Evolutionary conservation across 2,329 filamentous ascomycete genomes (phyloP).

Genomic region (Colletotrichum sidae): DNA sequence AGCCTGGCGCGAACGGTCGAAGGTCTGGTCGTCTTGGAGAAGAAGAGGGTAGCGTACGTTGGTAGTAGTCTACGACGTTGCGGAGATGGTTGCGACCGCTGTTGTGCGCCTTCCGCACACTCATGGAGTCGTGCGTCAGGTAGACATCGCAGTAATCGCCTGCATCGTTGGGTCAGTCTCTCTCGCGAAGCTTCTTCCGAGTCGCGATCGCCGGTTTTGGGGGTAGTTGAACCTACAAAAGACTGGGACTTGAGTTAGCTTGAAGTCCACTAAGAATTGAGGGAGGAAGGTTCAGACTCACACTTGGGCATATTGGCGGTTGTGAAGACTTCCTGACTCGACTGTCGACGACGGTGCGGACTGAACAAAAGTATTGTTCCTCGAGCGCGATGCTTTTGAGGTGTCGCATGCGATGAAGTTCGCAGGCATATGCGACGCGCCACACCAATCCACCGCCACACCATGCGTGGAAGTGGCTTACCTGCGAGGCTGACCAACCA

Average conservation of each 20-base stretch:
- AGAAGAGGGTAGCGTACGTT: slow-evolving; percentile 68
- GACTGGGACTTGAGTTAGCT: slow-evolving; percentile 61
- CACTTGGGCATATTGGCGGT: slow-evolving; percentile 83
- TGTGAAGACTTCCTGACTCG: neutral
- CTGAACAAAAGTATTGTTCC: slow-evolving; percentile 21
- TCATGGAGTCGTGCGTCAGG: slow-evolving; percentile 99
- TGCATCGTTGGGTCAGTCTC: slow-evolving; percentile 45
- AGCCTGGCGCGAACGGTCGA: slow-evolving; percentile 5
- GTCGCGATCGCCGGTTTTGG: slow-evolving; percentile 6
- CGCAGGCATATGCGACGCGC: slow-evolving; percentile 6
- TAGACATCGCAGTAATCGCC: slow-evolving; percentile 99
- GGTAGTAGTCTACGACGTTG: slow-evolving; percentile 98
- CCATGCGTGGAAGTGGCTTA: slow-evolving; percentile 17
- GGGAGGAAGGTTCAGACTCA: slow-evolving; percentile 60
- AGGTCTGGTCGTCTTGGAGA: neutral
- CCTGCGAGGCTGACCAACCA: slow-evolving; percentile 31
- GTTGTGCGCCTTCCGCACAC: slow-evolving; percentile 98
- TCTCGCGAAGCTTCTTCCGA: slow-evolving; percentile 29
- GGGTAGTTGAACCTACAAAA: slow-evolving; percentile 60
- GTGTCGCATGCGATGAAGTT: slow-evolving; percentile 28
- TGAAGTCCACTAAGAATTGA: neutral
- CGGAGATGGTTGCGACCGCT: slow-evolving; percentile 94
- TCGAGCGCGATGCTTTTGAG: slow-evolving; percentile 2
- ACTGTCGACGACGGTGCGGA: neutral
- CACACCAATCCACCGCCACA: slow-evolving; percentile 11